Conservation (phyloP, 2,329 filamentous ascomycete species). For the Volutella citrinella region DNA sequence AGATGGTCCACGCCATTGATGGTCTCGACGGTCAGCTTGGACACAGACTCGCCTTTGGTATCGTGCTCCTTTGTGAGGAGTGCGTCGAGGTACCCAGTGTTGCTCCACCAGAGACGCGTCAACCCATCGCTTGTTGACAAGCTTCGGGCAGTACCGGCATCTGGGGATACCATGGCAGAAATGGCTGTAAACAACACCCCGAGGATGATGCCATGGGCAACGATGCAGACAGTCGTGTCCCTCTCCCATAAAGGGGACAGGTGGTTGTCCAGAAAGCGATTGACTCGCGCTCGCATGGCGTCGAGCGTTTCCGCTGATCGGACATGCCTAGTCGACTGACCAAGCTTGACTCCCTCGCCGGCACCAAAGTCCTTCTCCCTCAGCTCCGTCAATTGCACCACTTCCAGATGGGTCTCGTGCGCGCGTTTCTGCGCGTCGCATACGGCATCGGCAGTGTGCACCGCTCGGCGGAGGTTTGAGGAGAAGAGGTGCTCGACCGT, state of each 20-base stretch:
- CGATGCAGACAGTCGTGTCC: conserved; percentile 39
- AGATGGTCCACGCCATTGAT: conserved; percentile 74
- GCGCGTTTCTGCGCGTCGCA: conserved; percentile 48
- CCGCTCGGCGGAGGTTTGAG: conserved; percentile 74
- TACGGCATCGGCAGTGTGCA: conserved; percentile 67
- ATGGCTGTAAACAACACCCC: conserved; percentile 65
- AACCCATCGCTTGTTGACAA: too few relatives aligned
- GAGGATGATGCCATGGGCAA: conserved; percentile 82
- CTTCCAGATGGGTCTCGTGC: conserved; percentile 9
- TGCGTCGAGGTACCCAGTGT: conserved; percentile 48
- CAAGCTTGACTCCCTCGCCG: conserved; percentile 64
- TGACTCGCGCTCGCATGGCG: conserved; percentile 62
- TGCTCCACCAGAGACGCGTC: conserved; percentile 45
- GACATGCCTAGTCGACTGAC: conserved; percentile 37
- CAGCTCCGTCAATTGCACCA: conserved; percentile 41
- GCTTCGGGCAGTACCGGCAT: too few relatives aligned
- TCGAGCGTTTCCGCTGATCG: conserved; percentile 59
- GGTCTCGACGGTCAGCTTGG: conserved; percentile 46
- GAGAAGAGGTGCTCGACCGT: conserved; percentile 66
- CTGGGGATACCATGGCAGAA: conserved; percentile 30
- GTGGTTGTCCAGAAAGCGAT: conserved; percentile 63
- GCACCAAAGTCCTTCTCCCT: conserved; percentile 74
- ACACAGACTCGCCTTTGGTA: conserved; percentile 7
- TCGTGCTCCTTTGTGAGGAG: conserved; percentile 12
- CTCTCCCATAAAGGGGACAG: conserved; percentile 50